phyloP scores from a whole-genome alignment of 176 grass and related monocot species.

The Juncus inflexus region DNA sequence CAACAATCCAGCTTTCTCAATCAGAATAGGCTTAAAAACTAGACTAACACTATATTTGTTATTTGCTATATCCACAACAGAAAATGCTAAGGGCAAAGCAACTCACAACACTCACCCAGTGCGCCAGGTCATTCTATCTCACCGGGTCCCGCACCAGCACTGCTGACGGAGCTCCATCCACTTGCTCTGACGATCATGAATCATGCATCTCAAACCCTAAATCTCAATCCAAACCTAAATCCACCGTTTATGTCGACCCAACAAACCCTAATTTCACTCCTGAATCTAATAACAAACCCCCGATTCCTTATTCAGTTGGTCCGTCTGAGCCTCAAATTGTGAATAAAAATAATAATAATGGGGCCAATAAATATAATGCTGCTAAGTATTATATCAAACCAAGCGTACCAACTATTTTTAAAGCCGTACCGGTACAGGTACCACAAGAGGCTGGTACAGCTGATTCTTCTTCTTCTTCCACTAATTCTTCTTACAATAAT shows the following conservation, averaged over 20 bases:
- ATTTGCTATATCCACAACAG: slow-evolving; percentile 35
- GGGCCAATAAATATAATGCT: slow-evolving; percentile 30
- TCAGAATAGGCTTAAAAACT: not conserved
- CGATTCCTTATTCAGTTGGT: slow-evolving; percentile 26
- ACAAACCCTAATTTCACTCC: not conserved
- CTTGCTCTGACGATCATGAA: slow-evolving; percentile 66
- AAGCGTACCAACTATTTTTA: slow-evolving; percentile 31
- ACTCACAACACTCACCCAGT: slow-evolving; percentile 69
- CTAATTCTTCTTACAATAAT: slow-evolving; percentile 33
- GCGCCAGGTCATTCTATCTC: slow-evolving; percentile 85
- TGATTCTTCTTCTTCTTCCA: slow-evolving; percentile 27
- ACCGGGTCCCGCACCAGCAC: slow-evolving; percentile 69
- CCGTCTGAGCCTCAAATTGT: slow-evolving; percentile 30
- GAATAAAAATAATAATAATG: slow-evolving; percentile 3
- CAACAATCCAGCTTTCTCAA: not conserved
- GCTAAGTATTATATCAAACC: slow-evolving; percentile 40
- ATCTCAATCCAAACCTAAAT: not conserved
- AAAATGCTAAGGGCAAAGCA: slow-evolving; percentile 98
- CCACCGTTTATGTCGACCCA: not conserved
- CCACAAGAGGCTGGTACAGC: slow-evolving; percentile 27
- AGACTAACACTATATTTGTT: not conserved
- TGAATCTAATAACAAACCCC: slow-evolving; percentile 30
- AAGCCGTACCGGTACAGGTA: not conserved
- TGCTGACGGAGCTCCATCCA: slow-evolving; percentile 67
- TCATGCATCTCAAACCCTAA: slow-evolving; percentile 43